These are phyloP conservation scores for Ceratocystis variospora DNA, from an alignment of 2,329 filamentous ascomycete genomes.

Conservation along the genomic window DNA sequence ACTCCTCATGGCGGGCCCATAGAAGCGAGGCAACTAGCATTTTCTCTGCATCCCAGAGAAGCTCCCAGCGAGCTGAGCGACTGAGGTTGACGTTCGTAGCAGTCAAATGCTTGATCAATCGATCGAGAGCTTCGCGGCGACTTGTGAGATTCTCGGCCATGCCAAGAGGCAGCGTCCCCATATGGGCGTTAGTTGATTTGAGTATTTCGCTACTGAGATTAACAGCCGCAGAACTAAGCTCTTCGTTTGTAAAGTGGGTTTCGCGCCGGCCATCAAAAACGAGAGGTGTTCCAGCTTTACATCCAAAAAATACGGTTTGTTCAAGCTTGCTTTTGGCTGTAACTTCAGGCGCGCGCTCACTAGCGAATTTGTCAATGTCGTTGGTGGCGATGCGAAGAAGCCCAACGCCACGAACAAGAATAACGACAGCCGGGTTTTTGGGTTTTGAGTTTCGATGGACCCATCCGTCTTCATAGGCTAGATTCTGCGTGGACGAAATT, in stretches of 20 bases:
- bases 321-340: conserved; percentile 82
- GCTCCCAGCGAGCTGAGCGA: conserved; percentile 56
- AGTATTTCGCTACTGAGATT: conserved; percentile 71
- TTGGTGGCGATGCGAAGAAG: conserved; percentile 45
- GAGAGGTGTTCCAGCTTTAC: conserved; percentile 71
- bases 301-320: conserved; percentile 87
- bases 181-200: conserved; percentile 58
- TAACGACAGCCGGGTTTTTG: conserved; percentile 48
- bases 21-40: conserved; percentile 64
- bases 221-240: conserved; percentile 64
- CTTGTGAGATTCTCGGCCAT: conserved; percentile 68
- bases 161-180: conserved; percentile 58
- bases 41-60: conserved; percentile 86
- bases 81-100: conserved; percentile 53
- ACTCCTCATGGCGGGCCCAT: conserved; percentile 67
- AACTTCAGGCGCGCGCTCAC: conserved; percentile 45
- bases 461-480: conserved; percentile 34
- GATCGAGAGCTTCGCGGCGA: conserved; percentile 58
- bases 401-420: conserved; percentile 50
- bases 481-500: conserved; percentile 23
- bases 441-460: conserved; percentile 38
- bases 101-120: conserved; percentile 58
- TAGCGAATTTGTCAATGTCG: conserved; percentile 46
- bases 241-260: conserved; percentile 50
- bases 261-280: conserved; percentile 59